Percentiles rank a stretch among this genome's conserved stretches.
Conservation (phyloP, 2,329 filamentous ascomycete species). For the Trichoderma sp. region DNA sequence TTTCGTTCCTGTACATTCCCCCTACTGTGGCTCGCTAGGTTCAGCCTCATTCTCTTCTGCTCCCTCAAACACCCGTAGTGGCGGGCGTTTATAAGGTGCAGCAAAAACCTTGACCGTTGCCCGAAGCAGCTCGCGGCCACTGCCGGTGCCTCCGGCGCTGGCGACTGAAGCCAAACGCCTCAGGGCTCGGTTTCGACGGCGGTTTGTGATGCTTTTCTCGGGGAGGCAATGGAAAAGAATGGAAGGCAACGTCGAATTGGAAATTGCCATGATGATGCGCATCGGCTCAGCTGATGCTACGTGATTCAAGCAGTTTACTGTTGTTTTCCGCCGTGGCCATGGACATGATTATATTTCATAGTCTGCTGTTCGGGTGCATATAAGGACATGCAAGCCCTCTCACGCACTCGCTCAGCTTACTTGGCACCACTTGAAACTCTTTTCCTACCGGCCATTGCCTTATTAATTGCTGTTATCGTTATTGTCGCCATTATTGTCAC, state of each 20-base stretch:
- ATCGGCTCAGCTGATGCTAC: not conserved
- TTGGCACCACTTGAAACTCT: not conserved
- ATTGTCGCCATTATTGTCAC: not conserved
- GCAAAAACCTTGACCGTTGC: not conserved
- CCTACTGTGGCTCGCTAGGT: not conserved
- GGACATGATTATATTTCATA: not conserved
- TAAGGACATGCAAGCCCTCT: not conserved
- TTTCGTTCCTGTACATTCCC: not conserved
- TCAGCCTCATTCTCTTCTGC: not conserved
- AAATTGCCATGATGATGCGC: not conserved
- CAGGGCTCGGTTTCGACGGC: not conserved
- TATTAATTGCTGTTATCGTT: not conserved
- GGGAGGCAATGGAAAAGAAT: not conserved
- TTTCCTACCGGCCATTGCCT: not conserved
- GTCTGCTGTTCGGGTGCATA: not conserved
- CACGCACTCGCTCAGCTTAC: not conserved
- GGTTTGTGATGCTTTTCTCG: not conserved
- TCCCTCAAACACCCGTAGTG: not conserved
- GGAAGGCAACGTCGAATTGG: not conserved
- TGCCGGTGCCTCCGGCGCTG: conserved; percentile 21
- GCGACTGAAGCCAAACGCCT: not conserved
- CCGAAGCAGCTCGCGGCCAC: not conserved
- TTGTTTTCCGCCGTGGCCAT: not conserved
- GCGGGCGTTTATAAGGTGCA: not conserved
- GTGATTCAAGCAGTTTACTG: not conserved